Conservation (phyloP, 192 early-diverging fungal genomes). For the Dissophora globulifera region DNA sequence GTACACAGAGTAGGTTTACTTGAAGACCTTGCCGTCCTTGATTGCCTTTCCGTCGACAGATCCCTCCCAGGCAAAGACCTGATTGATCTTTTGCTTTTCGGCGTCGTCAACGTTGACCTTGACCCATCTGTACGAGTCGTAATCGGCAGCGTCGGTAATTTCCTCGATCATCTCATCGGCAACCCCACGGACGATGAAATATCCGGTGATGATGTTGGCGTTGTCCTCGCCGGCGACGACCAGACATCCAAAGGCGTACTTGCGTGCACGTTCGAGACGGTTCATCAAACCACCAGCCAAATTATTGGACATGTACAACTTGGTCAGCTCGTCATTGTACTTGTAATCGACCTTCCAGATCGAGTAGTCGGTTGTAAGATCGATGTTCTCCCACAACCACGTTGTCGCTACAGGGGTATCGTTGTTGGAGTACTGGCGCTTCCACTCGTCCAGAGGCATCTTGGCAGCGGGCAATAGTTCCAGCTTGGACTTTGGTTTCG, state of each 20-base stretch:
- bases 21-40: conserved; percentile 88
- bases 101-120: conserved; percentile 75
- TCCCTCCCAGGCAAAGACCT: conserved; percentile 89
- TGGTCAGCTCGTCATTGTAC: conserved; percentile 91
- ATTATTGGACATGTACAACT: conserved; percentile 92
- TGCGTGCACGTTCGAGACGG: conserved; percentile 88
- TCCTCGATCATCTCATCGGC: conserved; percentile 36
- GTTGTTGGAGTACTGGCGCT: conserved; percentile 97
- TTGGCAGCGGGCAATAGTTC: conserved; percentile 84
- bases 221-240: conserved; percentile 82
- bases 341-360: conserved; percentile 93
- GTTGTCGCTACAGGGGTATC: conserved; percentile 85
- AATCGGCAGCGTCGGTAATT: conserved; percentile 81
- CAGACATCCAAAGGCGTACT: conserved; percentile 92
- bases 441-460: conserved; percentile 92
- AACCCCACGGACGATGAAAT: conserved; percentile 91
- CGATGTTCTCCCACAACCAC: conserved; percentile 94
- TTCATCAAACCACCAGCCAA: conserved; percentile 91
- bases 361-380: conserved; percentile 82
- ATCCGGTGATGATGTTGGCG: conserved; percentile 89
- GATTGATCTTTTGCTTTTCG: conserved; percentile 61
- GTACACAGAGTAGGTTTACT: conserved; percentile 73
- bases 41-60: conserved; percentile 72
- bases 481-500: conserved; percentile 89
- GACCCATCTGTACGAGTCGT: conserved; percentile 83